Evolutionary conservation across 768 basidiomycete genomes (phyloP), one percentile per base, ranked within the genome.

Genomic region (Mycena chlorophos): DNA sequence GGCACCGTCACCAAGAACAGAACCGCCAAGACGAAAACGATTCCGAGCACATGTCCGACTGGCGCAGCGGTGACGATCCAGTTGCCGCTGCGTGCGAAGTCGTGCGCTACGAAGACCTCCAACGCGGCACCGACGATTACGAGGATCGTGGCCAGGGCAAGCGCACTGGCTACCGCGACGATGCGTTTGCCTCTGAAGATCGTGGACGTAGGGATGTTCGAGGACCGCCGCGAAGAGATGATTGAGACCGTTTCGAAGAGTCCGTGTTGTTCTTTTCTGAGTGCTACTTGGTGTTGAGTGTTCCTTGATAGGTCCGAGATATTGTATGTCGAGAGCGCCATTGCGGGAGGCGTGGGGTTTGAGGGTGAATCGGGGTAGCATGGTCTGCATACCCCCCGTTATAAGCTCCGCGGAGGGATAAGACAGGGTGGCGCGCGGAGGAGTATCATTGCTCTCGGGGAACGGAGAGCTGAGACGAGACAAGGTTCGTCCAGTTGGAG

Each of bases 91-190:
- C 47, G 51, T 31, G 49, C 16, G 22, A 45, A 56, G 22, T 60
- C 59, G 34, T 60, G 46, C 16, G 55, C 31, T 8, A 56, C 54
- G 55, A 56, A 60, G 16, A 60, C 54, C 14, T 60, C 28, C 13
- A 56, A 16, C 28, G 22, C 46, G 8, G 54, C 27, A 34, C 59
- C 55, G 13, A 34, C 34, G 12, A 43, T 14, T 30, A 60, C 49
- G 5, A 56, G 27, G 12, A 34, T 29, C 12, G 56, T 45, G 2
- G 51, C 43, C n/a, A 54, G 4, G 19, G 38, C 37, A 22, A 60
- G 52, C 19, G 26, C 27, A 26, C 50, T 29, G 25, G 51, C 51
- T 13, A 54, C 14, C 5, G 47, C 20, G 29, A 60, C 34, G 22
- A 56, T 49, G 17, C 42, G 48, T 40, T 53, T 56, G 17, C 59